Evolutionary conservation across 1,284 basidiomycete species (phyloP), one percentile per base, ranked within the genome.

Genomic region (Ganoderma multipileum): DNA sequence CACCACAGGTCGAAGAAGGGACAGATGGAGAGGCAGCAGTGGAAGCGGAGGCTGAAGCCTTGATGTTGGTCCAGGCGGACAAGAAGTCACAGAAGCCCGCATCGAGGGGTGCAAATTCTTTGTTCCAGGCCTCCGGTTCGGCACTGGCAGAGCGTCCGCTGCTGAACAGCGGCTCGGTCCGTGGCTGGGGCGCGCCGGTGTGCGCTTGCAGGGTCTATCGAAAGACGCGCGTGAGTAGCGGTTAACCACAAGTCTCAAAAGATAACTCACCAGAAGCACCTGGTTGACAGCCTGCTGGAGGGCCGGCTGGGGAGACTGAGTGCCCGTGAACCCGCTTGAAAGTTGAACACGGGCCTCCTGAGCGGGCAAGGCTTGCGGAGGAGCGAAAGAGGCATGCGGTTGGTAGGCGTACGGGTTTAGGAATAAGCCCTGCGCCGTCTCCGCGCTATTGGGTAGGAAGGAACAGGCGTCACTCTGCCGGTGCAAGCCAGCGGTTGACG

Each of bases 111-210:
- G 55, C 55, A 30, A 33, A n/a, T n/a, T 28, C 55, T 11, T 33
- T 38, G 20, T 58, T 5, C 55, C 55, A 58, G 8, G 30, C 16
- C 74, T 71, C 42, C 18, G 69, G 2, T 20, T 54, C 66, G 59
- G 55, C 2, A 23, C 42, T 66, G 59, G 55, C 2, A 23, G 16
- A 12, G 9, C 36, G n/a, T 7, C 9, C 9, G 1, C 18, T 9
- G 18, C 33, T 16, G 33, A 38, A 38, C 18, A 23, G 2, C 33
- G 54, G 11, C 28, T 33, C 30, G 55, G 6, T 9, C 20, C 23
- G 20, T 20, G 55, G 30, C 18, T 33, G 33, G 33, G 33, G 9
- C 20, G n/a, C 33, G 7, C 33, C 16, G 2, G 55, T 20, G 33
- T 16, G 55, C 55, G 8, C 55, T 23, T n/a, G 55, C 30, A 33